A percentile compares a stretch with the other conserved stretches of the same genome.
Conservation (phyloP, 1,139 yeast genomes). For the Yamadazyma diospyri region DNA sequence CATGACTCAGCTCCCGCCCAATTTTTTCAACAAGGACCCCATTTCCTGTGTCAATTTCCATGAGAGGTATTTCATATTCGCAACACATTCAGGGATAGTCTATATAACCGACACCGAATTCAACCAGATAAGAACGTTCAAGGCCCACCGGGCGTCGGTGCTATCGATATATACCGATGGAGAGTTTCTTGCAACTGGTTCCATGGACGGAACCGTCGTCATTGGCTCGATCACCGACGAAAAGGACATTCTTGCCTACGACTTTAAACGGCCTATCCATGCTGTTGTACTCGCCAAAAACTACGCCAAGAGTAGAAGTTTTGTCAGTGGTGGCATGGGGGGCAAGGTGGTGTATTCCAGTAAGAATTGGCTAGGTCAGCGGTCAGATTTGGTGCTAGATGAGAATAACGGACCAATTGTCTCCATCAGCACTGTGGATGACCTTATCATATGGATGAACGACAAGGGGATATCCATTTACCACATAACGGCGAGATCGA, state of each 20-base stretch:
- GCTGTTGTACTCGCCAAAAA: slow-evolving; percentile 77
- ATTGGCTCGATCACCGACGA: slow-evolving; percentile 67
- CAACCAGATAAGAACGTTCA: slow-evolving; percentile 60
- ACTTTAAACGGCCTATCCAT: slow-evolving; percentile 85
- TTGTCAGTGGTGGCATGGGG: slow-evolving; percentile 86
- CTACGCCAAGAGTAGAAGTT: slow-evolving; percentile 57
- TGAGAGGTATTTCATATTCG: slow-evolving; percentile 66
- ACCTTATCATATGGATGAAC: slow-evolving; percentile 78
- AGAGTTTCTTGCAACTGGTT: slow-evolving; percentile 72
- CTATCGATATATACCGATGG: slow-evolving; percentile 74
- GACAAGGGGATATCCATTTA: slow-evolving; percentile 71
- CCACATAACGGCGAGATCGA: slow-evolving; percentile 44
- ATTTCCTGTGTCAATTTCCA: slow-evolving; percentile 65
- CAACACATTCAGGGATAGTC: slow-evolving; percentile 84
- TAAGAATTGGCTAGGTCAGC: slow-evolving; percentile 81
- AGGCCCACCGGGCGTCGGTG: slow-evolving; percentile 85
- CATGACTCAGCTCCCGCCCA: slow-evolving; percentile 58
- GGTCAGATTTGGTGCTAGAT: slow-evolving; percentile 64
- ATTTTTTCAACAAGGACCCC: slow-evolving; percentile 71
- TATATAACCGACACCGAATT: slow-evolving; percentile 64
- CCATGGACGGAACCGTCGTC: slow-evolving; percentile 91
- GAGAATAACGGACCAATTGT: slow-evolving; percentile 72
- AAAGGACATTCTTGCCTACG: slow-evolving; percentile 67
- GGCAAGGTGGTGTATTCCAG: slow-evolving; percentile 77
- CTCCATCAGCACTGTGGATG: slow-evolving; percentile 56